These are phyloP conservation scores for Asterochloris sp. DNA, from an alignment of 139 green algal genomes.

Conservation along the genomic window DNA sequence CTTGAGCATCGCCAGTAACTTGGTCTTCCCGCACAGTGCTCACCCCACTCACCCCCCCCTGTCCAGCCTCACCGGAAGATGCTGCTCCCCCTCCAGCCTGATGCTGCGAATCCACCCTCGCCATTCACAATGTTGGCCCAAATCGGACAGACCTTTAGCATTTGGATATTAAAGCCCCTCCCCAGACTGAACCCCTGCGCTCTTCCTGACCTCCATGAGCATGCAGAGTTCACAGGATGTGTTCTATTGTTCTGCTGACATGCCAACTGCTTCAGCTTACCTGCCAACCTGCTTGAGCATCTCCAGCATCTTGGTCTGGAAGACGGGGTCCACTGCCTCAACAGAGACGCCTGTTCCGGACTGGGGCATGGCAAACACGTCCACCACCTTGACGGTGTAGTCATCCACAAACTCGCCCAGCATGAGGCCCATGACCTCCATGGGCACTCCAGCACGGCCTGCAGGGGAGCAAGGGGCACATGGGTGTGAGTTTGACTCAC, in stretches of 20 bases:
- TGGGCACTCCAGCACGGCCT: slow-evolving; percentile 95
- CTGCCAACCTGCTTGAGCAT: slow-evolving; percentile 98
- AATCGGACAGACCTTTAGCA: too few species aligned
- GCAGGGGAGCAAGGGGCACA: slow-evolving; percentile 4
- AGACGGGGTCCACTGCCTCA: slow-evolving; percentile 98
- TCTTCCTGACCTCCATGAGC: too few species aligned
- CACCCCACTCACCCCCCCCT: too few species aligned
- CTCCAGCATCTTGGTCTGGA: slow-evolving; percentile 99
- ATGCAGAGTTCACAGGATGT: too few species aligned
- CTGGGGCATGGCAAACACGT: slow-evolving; percentile 99
- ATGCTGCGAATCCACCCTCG: too few species aligned
- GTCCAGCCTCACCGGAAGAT: too few species aligned
- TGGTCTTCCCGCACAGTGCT: slow-evolving; percentile 60
- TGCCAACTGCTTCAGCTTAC: slow-evolving; percentile 27
- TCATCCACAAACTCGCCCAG: slow-evolving; percentile 99
- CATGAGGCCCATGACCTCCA: slow-evolving; percentile 99
- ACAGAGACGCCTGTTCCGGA: slow-evolving; percentile 95
- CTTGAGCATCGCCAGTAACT: slow-evolving; percentile 99
- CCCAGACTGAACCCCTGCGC: too few species aligned
- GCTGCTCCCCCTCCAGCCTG: too few species aligned
- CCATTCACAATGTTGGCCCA: too few species aligned
- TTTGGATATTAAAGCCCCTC: too few species aligned
- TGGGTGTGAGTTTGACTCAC: not conserved
- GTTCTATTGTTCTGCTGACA: too few species aligned
- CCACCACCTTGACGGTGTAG: slow-evolving; percentile 98